A percentile compares a stretch with the other conserved stretches of the same genome.
These are phyloP conservation scores for Zoysia japonica DNA, from an alignment of 176 grass and related monocot species.

Conservation along the genomic window DNA sequence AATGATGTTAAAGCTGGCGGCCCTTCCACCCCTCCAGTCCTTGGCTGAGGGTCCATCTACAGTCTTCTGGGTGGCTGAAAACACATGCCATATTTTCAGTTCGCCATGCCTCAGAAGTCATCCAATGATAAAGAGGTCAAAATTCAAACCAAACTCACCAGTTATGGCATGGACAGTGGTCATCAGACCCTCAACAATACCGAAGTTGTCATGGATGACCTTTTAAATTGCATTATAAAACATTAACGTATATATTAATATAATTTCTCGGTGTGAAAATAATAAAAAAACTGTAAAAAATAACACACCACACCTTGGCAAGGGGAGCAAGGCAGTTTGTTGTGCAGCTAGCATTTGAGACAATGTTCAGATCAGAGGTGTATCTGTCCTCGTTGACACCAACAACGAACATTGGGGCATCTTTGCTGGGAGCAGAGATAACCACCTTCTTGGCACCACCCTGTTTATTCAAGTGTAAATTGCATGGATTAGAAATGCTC, in stretches of 20 bases:
- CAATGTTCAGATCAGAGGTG: conserved; percentile 53
- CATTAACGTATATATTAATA: background rate
- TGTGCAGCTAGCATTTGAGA: conserved; percentile 89
- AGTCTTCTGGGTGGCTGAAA: conserved; percentile 78
- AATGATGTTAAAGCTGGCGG: conserved; percentile 77
- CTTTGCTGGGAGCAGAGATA: conserved; percentile 78
- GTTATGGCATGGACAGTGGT: conserved; percentile 76
- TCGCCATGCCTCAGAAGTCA: background rate
- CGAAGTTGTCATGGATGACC: conserved; percentile 73
- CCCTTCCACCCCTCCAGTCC: conserved; percentile 84
- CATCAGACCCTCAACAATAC: conserved; percentile 76
- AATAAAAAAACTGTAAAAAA: background rate
- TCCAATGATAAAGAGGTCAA: background rate
- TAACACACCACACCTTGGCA: conserved; percentile 51
- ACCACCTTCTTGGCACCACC: conserved; percentile 86
- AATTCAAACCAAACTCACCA: conserved; percentile 28
- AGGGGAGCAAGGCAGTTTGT: conserved; percentile 86
- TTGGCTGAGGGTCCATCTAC: conserved; percentile 81
- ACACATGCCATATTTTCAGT: background rate
- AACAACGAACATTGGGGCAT: conserved; percentile 82
- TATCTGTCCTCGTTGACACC: conserved; percentile 76
- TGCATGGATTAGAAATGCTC: background rate
- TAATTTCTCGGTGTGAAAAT: background rate
- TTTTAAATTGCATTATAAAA: conserved; percentile 1
- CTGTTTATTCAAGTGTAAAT: conserved; percentile 25